Evolutionary conservation across 2,329 filamentous ascomycete species (phyloP).

Genomic region (Fusarium virguliforme): DNA sequence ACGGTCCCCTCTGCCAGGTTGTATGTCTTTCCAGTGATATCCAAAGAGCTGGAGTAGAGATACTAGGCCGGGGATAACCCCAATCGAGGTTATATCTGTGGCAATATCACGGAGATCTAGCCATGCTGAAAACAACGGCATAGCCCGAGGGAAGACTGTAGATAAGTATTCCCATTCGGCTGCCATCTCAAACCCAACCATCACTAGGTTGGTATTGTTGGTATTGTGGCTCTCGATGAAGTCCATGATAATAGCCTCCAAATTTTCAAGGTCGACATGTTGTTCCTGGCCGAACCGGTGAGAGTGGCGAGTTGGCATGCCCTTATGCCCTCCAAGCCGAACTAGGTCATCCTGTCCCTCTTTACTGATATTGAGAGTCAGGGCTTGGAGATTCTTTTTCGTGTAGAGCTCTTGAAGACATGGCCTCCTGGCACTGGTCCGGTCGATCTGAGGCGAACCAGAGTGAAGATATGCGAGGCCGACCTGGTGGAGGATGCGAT

Average conservation of each 20-base stretch:
- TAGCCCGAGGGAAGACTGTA: conserved; percentile 11
- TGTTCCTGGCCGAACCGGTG: conserved; percentile 34
- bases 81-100: conserved; percentile 22
- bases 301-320: conserved; percentile 26
- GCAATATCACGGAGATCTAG: conserved; percentile 35
- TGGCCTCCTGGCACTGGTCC: not conserved
- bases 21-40: conserved; percentile 29
- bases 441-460: not conserved
- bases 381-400: conserved; percentile 7
- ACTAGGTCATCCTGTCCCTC: not conserved
- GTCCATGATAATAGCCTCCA: conserved; percentile 14
- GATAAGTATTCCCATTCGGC: conserved; percentile 37
- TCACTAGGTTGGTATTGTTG: not conserved
- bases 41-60: conserved; percentile 13
- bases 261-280: not conserved
- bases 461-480: conserved; percentile 28
- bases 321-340: not conserved
- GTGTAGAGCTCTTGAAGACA: conserved; percentile 17
- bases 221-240: conserved; percentile 21
- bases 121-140: conserved; percentile 36
- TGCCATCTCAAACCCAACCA: conserved; percentile 30
- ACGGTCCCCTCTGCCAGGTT: not conserved
- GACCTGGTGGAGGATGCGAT: conserved; percentile 41
- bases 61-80: conserved; percentile 2
- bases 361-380: conserved; percentile 27